Evolutionary conservation across 2,329 filamentous ascomycete species (phyloP).

Genomic region (Ophiognomonia clavigignenti-juglandacearum): DNA sequence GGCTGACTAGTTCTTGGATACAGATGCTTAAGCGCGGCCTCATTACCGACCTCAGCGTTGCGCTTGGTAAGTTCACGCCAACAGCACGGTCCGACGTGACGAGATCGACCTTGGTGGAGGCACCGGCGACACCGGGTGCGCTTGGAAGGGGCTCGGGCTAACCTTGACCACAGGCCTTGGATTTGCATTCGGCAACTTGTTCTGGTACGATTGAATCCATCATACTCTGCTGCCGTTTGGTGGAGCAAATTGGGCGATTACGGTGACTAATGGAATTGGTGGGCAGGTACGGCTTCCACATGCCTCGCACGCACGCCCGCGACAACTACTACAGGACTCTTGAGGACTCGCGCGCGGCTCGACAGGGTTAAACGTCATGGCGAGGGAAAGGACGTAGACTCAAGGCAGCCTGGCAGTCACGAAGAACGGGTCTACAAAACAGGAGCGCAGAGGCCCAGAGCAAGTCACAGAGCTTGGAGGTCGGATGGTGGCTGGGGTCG

Average conservation of each 20-base stretch:
- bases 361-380: slow-evolving; percentile 11
- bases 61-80: slow-evolving; percentile 43
- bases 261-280: neutral
- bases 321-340: slow-evolving; percentile 56
- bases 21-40: slow-evolving; percentile 59
- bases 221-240: neutral
- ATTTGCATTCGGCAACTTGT: slow-evolving; percentile 49
- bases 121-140: too few species aligned
- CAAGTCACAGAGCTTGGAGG: slow-evolving; percentile 9
- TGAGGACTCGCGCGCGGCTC: slow-evolving; percentile 49
- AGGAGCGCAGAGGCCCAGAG: neutral
- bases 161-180: slow-evolving; percentile 42
- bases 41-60: slow-evolving; percentile 51
- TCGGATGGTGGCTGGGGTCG: slow-evolving; percentile 11
- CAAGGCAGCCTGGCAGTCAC: neutral
- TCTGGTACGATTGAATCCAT: slow-evolving; percentile 43
- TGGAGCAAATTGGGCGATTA: neutral
- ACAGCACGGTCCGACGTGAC: too few species aligned
- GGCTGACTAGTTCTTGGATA: slow-evolving; percentile 27
- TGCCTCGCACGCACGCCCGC: slow-evolving; percentile 54
- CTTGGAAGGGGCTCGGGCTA: slow-evolving; percentile 23
- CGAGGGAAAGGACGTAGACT: neutral
- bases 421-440: neutral
- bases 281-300: slow-evolving; percentile 57
- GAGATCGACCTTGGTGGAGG: too few species aligned